A percentile compares a stretch with the other conserved stretches of the same genome.
Conservation (phyloP, 2,329 filamentous ascomycete genomes). For the Fusarium tanahbumbuense region DNA sequence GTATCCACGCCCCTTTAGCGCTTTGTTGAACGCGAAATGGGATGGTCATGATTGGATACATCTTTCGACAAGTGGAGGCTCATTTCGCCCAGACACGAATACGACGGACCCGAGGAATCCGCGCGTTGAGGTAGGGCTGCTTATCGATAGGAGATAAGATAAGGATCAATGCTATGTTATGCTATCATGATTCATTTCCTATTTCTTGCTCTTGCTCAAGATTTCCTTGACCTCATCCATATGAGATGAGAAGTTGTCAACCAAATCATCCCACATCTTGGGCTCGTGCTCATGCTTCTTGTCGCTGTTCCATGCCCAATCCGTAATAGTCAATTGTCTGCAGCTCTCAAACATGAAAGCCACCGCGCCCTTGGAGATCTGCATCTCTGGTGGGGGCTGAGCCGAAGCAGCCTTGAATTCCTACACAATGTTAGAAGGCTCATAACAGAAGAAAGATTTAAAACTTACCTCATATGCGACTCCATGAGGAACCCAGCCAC, state of each 20-base stretch:
- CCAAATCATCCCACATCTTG: slow-evolving; percentile 44
- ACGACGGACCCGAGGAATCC: slow-evolving; percentile 12
- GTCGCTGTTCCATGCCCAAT: slow-evolving; percentile 43
- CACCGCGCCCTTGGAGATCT: slow-evolving; percentile 41
- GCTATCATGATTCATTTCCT: background rate
- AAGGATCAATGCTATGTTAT: background rate
- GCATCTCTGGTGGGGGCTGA: slow-evolving; percentile 30
- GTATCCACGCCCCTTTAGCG: background rate
- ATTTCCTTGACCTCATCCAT: slow-evolving; percentile 38
- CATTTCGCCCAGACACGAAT: slow-evolving; percentile 2
- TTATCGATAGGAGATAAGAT: background rate
- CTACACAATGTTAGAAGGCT: background rate
- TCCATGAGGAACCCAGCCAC: slow-evolving; percentile 34
- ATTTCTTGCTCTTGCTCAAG: slow-evolving; percentile 5
- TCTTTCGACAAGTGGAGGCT: accelerated
- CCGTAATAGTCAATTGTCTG: slow-evolving; percentile 40
- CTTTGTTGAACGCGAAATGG: background rate
- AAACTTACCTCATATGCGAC: slow-evolving; percentile 33
- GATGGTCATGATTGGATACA: background rate
- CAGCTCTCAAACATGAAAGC: slow-evolving; percentile 47
- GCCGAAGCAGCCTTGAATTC: slow-evolving; percentile 43
- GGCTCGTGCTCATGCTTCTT: slow-evolving; percentile 45
- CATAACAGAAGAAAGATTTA: too few species aligned
- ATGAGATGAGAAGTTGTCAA: slow-evolving; percentile 42
- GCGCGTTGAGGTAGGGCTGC: background rate